Evolutionary conservation across 495 filamentous ascomycete genomes (phyloP), one percentile per base, ranked within the genome.

Genomic region (Penicillium verhagenii): DNA sequence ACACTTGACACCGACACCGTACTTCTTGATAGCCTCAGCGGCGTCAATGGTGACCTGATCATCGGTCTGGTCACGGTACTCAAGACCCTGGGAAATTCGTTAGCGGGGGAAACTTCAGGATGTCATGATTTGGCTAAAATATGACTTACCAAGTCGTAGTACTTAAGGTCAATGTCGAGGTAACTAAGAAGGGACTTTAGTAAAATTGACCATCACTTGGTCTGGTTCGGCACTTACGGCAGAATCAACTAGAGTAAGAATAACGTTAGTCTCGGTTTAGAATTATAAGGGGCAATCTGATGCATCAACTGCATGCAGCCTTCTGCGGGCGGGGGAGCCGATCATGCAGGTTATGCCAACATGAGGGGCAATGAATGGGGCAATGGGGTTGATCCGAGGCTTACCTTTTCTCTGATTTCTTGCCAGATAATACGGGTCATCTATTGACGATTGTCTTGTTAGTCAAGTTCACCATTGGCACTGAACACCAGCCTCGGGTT

Each of bases 361-460:
- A 60, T 49, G 52, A 59, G 47, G 19, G 18, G 24, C 45, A 52
- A 33, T 35, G 29, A 26, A 56, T 35, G 37, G 55, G 56, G 31
- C 35, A 53, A 56, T 20, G 54, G n/a, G 38, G 52, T 46, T 23
- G 54, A 48, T 61, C 55, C 42, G 48, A 60, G 43, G 60, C 82
- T 60, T 67, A 87, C 83, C 72, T 94, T 96, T 71, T 97, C 85
- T 80, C 96, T 96, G 80, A 98, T 98, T 67, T 91, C 86, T 77
- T 97, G 78, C 94, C 94, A 98, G 77, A 98, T 98, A 64, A 98
- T 91, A 64, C 94, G 82, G 55, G 94, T 98, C 94, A 98, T 98
- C 84, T 80, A 72, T 40, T 10, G 19, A 47, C 47, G 31, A 58
- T 24, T 13, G 7, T 28, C 42, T 16, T 6, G 42, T 53, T 53